Evolutionary conservation across 768 basidiomycete species (phyloP), one percentile per base, ranked within the genome.

Genomic region (Cystofilobasidium bisporidii): DNA sequence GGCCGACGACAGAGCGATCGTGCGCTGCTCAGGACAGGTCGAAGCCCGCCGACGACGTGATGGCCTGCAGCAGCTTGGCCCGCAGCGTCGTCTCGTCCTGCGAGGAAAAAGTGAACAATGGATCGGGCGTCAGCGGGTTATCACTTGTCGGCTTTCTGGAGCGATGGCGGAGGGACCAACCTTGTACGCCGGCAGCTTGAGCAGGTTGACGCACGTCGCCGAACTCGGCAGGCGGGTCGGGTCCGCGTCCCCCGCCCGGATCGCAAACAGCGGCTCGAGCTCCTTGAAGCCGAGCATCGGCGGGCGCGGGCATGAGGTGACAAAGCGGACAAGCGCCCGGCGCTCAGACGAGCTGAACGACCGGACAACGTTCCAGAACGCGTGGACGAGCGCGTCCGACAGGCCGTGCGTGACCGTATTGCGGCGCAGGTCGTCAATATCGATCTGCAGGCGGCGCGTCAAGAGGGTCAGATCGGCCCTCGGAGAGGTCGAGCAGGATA

Each of bases 21-120:
- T n/a, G 33, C 24, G 17, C 30, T 20, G 22, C 47, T 71, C 74
- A 96, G 14, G 92, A 96, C 60, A 97, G 80, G 78, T 97, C 93
- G 70, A 98, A 98, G 1, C 93, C 93, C 5, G 91, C 89, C 48
- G 86, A 87, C 0, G 90, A 85, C 53, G 82, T 87, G 73, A 98
- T 89, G 0, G 91, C 89, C 73, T 91, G 87, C 8, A 93, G 73
- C 33, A 97, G 79, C 77, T 96, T 97, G 59, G 83, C 79, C 14
- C 83, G 81, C 28, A 98, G 79, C 2, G 83, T 80, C 26, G 77
- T 76, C 75, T 88, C 87, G 72, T 79, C 84, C 63, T 22, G 38
- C 20, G 28, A 26, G 12, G 6, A 5, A 36, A 12, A 6, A 5
- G 36, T 36, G 36, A 12, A 36, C 6, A 36, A 12, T 12, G 36